Percentiles rank a stretch among this genome's conserved stretches.
Evolutionary conservation across 345 rosid genomes (phyloP).

Genomic region (Ricinus communis): DNA sequence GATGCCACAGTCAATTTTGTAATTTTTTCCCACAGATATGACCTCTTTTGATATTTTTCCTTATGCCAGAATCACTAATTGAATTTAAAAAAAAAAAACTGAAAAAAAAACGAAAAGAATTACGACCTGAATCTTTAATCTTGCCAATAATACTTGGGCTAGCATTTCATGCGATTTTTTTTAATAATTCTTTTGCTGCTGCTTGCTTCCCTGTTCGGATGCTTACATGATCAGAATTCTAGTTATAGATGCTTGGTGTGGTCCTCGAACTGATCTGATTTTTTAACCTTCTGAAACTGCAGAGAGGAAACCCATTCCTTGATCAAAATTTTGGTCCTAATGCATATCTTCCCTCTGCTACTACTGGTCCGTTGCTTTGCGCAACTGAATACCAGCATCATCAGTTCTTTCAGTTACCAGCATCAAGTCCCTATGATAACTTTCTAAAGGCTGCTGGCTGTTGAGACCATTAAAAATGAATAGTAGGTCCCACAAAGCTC

Average conservation of each 20-base stretch:
- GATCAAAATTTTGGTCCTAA: conserved; percentile 25
- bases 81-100: too few relatives aligned
- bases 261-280: neutral
- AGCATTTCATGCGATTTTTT: neutral
- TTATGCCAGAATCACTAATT: too few relatives aligned
- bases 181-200: neutral
- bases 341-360: conserved; percentile 24
- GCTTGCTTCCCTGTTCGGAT: neutral
- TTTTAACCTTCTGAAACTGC: conserved; percentile 19
- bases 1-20: neutral
- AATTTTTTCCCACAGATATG: neutral
- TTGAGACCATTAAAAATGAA: conserved; percentile 16
- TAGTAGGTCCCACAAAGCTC: too few relatives aligned
- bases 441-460: conserved; percentile 65
- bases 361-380: conserved; percentile 29
- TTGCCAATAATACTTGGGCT: neutral
- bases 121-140: too few relatives aligned
- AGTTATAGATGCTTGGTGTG: neutral
- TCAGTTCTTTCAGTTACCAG: conserved; percentile 49
- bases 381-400: conserved; percentile 47
- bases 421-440: conserved; percentile 60
- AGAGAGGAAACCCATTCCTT: conserved; percentile 51
- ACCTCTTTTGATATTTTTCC: too few relatives aligned
- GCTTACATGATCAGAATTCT: neutral
- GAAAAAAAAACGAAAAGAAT: too few relatives aligned